Percentiles rank a stretch among this genome's conserved stretches.
These are phyloP conservation scores for Discostella pseudostelligera DNA, from an alignment of 108 stramenopile genomes.

Conservation along the genomic window DNA sequence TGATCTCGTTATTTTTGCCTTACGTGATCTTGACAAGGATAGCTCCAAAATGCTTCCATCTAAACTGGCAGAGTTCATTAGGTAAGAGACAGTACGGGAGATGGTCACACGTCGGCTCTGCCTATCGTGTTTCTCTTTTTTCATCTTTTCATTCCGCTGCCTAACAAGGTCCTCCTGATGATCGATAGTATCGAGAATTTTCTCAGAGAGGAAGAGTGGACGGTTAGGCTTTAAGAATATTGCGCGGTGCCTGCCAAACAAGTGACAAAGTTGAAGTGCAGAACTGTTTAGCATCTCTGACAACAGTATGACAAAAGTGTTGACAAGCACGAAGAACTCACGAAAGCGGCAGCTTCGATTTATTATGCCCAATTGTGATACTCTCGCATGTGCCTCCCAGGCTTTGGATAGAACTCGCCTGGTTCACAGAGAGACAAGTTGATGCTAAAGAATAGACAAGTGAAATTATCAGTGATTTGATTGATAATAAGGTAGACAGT, in stretches of 20 bases:
- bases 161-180: conserved; percentile 35
- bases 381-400: conserved; percentile 48
- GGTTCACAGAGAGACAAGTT: conserved; percentile 55
- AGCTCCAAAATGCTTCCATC: conserved; percentile 42
- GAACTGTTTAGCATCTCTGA: background rate
- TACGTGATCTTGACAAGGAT: conserved; percentile 41
- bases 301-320: background rate
- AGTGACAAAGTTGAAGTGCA: background rate
- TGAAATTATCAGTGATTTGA: no score
- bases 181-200: conserved; percentile 46
- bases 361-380: conserved; percentile 67
- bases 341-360: conserved; percentile 49
- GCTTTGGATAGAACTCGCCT: conserved; percentile 53
- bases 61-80: conserved; percentile 20
- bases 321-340: background rate
- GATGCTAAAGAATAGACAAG: conserved; percentile 21
- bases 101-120: conserved; percentile 12
- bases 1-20: conserved; percentile 38
- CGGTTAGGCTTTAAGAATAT: conserved; percentile 39
- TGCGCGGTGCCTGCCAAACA: conserved; percentile 15
- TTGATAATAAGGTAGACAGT: background rate
- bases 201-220: conserved; percentile 49
- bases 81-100: conserved; percentile 15
- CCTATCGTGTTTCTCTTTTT: conserved; percentile 2
- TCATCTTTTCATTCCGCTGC: conserved; percentile 28